phyloP scores from a whole-genome alignment of 2,329 filamentous ascomycete genomes.

The Hortaea werneckii region DNA sequence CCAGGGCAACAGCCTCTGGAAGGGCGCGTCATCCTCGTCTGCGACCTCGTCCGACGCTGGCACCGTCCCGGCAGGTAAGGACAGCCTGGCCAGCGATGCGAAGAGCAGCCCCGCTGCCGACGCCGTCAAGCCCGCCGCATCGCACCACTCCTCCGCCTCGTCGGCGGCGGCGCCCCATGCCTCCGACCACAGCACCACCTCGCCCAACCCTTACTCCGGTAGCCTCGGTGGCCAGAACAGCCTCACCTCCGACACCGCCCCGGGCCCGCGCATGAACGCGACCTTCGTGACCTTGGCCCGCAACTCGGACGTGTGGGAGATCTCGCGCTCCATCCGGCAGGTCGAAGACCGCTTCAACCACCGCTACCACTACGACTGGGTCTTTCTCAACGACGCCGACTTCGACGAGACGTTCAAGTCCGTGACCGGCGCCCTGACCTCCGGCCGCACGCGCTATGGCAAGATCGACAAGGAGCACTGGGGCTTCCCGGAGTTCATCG shows the following conservation, averaged over 20 bases:
- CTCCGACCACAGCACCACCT: conserved; percentile 10
- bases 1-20: conserved; percentile 19
- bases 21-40: conserved; percentile 7
- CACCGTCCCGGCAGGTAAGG: conserved; percentile 8
- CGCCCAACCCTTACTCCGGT: conserved; percentile 22
- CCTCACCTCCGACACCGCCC: conserved; percentile 38
- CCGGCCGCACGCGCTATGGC: conserved; percentile 84
- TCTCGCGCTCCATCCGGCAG: conserved; percentile 88
- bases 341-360: conserved; percentile 97
- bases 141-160: conserved; percentile 6
- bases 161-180: not conserved
- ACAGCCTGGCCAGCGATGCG: conserved; percentile 6
- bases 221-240: conserved; percentile 15
- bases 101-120: not conserved
- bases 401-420: conserved; percentile 93
- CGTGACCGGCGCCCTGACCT: conserved; percentile 79
- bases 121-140: conserved; percentile 6
- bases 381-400: conserved; percentile 92
- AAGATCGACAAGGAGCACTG: conserved; percentile 85
- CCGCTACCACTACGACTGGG: conserved; percentile 97
- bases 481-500: conserved; percentile 94
- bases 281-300: conserved; percentile 94
- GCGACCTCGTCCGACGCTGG: conserved; percentile 1
- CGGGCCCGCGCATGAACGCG: conserved; percentile 78
- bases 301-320: conserved; percentile 92